Evolutionary conservation across 176 grass and related monocot genomes (phyloP), one percentile per base, ranked within the genome.

Genomic region (Aegilops speltoides): DNA sequence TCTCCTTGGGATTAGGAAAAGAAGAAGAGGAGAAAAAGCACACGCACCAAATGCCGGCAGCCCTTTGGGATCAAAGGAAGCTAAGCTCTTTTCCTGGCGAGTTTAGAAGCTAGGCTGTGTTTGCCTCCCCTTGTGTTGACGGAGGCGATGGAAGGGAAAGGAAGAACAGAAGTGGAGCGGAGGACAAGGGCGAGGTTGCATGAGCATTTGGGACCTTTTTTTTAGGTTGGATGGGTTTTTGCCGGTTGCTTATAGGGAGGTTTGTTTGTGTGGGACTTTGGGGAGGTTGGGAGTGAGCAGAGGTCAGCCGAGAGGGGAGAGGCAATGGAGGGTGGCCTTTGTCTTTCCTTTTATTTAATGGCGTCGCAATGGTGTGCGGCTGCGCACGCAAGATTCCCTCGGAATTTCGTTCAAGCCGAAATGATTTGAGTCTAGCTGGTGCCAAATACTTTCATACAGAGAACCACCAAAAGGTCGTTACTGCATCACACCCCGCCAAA

Each of bases 351-450:
- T 82, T 87, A 80, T 84, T 87, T 76, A 86, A 56, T 82, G 22
- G 59, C 76, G 26, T 24, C 34, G 76, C 79, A 68, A 68, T 76
- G 89, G 16, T 83, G 64, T 89, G 81, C 52, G 60, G 28, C 65
- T 87, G 81, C 50, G 69, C 46, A 62, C 28, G 63, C 22, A 80
- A 87, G 85, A 88, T 91, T 91, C 89, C 81, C 48, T 52, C 5
- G 3, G 79, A 60, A 73, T 76, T 91, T 80, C 61, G 76, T 32
- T 79, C 84, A 84, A 85, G 14, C 72, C 31, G 29, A 88, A 61
- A 76, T 63, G 88, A 19, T 50, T 45, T 78, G 48, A 37, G 68
- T 31, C 83, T 48, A 15, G 76, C 67, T 68, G 2, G 67, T 46
- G 24, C 34, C n/a, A 17, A 76, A 61, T 22, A 57, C 54, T 57